Percentiles rank a stretch among this genome's conserved stretches.
phyloP scores from a whole-genome alignment of 164 flowering plant species.

The Berberis thunbergii region DNA sequence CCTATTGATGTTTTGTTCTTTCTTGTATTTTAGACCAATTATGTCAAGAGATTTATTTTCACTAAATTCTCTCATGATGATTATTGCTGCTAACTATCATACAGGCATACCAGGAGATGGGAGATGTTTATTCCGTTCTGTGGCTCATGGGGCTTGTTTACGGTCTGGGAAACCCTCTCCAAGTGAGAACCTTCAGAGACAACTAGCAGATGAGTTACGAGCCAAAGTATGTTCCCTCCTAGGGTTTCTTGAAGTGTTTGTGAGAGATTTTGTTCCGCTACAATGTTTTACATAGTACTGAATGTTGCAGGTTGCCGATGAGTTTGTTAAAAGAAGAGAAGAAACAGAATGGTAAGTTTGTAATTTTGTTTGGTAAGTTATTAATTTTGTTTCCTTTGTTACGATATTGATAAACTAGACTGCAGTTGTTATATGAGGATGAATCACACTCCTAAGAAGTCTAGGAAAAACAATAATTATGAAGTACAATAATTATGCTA shows the following conservation, averaged over 20 bases:
- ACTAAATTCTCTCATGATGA: too few relatives aligned
- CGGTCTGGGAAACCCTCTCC: constrained; percentile 74
- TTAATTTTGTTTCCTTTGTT: too few relatives aligned
- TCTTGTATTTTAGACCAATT: too few relatives aligned
- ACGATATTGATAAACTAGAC: too few relatives aligned
- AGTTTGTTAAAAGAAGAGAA: constrained; percentile 73
- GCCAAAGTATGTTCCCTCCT: constrained; percentile 39
- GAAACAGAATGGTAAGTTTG: constrained; percentile 88
- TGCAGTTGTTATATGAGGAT: too few relatives aligned
- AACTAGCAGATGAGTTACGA: constrained; percentile 83
- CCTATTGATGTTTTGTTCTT: too few relatives aligned
- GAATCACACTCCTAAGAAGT: too few relatives aligned
- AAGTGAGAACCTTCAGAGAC: constrained; percentile 48
- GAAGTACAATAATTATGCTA: too few relatives aligned
- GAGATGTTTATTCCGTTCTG: constrained; percentile 90
- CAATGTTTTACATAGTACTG: not conserved
- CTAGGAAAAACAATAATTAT: too few relatives aligned
- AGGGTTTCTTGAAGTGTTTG: not conserved
- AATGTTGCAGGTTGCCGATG: constrained; percentile 79
- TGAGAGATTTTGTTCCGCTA: not conserved
- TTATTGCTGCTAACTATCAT: not conserved
- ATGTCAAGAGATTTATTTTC: too few relatives aligned
- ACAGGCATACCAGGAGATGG: constrained; percentile 99
- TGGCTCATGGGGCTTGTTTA: constrained; percentile 87
- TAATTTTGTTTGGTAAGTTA: not conserved